Evolutionary conservation across 2,329 filamentous ascomycete genomes (phyloP).

Genomic region (Aspergillus calidoustus): DNA sequence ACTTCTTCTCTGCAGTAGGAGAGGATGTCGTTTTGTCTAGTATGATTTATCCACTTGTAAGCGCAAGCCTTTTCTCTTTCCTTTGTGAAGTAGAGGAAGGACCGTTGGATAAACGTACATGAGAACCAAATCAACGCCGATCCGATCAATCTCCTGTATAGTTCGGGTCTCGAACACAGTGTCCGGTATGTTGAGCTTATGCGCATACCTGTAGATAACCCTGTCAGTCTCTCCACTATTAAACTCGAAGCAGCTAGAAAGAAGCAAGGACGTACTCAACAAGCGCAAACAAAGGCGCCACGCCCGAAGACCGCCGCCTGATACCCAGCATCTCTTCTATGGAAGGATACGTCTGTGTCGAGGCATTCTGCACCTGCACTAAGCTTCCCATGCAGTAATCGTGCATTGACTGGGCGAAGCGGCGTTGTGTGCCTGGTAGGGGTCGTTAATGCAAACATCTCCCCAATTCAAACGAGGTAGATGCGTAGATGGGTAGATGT

Average conservation of each 20-base stretch:
- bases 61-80: background rate
- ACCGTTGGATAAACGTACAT: conserved; percentile 15
- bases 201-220: conserved; percentile 20
- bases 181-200: conserved; percentile 25
- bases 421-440: conserved; percentile 15
- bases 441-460: background rate
- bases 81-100: background rate
- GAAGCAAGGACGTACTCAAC: conserved; percentile 23
- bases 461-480: background rate
- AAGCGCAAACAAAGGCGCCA: conserved; percentile 28
- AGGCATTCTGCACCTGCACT: conserved; percentile 24
- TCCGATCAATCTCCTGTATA: conserved; percentile 26
- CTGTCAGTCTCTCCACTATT: conserved; percentile 13
- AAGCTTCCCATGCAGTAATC: conserved; percentile 26
- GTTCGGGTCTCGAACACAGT: conserved; percentile 24
- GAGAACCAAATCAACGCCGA: conserved; percentile 26
- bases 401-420: conserved; percentile 21
- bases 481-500: background rate
- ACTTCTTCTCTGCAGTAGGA: conserved; percentile 34
- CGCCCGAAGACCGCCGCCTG: conserved; percentile 26
- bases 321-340: conserved; percentile 23
- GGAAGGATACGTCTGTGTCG: conserved; percentile 17
- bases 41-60: background rate
- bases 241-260: background rate
- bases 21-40: conserved; percentile 32